A percentile compares a stretch with the other conserved stretches of the same genome.
Conservation (phyloP, 169 alveolate genomes). For the Theileria annulata region DNA sequence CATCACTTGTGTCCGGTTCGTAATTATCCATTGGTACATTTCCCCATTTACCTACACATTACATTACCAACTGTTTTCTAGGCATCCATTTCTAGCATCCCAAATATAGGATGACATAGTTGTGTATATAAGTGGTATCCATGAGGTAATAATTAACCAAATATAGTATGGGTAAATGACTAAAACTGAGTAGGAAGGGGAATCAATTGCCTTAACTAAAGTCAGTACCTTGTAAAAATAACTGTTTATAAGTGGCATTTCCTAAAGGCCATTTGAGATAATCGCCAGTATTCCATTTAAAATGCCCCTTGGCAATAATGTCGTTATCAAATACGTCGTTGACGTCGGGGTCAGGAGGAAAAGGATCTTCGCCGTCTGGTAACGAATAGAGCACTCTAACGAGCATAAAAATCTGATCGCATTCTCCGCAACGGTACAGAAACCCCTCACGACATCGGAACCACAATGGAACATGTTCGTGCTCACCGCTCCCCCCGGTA, state of each 20-base stretch:
- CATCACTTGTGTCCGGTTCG: conserved; percentile 3
- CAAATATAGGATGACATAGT: neutral
- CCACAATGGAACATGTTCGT: conserved; percentile 84
- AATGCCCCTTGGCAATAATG: conserved; percentile 80
- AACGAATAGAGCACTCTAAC: conserved; percentile 83
- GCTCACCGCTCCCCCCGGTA: conserved; percentile 89
- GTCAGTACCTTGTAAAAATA: conserved; percentile 71
- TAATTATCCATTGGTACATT: conserved; percentile 58
- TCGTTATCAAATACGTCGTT: conserved; percentile 84
- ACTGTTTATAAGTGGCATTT: conserved; percentile 75
- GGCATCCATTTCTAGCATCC: neutral
- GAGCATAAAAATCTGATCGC: conserved; percentile 90
- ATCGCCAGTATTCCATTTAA: conserved; percentile 82
- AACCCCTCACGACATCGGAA: conserved; percentile 88
- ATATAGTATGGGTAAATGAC: neutral
- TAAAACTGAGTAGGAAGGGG: neutral
- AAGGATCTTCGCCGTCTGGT: conserved; percentile 84
- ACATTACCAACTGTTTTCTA: neutral
- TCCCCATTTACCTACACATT: conserved; percentile 66
- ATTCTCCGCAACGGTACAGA: conserved; percentile 88
- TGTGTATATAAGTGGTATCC: no score
- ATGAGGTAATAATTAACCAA: no score
- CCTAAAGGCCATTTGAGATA: conserved; percentile 84
- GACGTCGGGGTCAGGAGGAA: conserved; percentile 83
- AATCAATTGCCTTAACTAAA: neutral